Percentiles rank a stretch among this genome's conserved stretches.
phyloP scores from a whole-genome alignment of 257 asterid species.

The Nicotiana knightiana region DNA sequence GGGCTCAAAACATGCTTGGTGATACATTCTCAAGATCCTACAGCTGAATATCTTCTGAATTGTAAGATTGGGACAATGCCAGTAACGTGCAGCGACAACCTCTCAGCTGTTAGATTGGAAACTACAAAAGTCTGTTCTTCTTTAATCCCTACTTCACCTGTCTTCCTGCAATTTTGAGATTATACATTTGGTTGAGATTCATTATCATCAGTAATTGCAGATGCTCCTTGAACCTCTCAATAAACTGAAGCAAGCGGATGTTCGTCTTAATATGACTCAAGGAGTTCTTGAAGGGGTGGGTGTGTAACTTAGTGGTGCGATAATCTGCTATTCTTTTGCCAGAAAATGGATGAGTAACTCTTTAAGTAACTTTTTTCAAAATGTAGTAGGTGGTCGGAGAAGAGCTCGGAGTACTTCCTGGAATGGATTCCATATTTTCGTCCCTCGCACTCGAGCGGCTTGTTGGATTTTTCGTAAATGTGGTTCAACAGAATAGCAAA shows the following conservation, averaged over 20 bases:
- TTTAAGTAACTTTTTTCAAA: constrained; percentile 16
- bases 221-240: constrained; percentile 92
- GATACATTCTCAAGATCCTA: constrained; percentile 86
- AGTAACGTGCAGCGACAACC: constrained; percentile 43
- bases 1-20: constrained; percentile 85
- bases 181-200: constrained; percentile 3
- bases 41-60: constrained; percentile 68
- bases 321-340: neutral
- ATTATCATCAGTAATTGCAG: constrained; percentile 34
- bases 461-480: constrained; percentile 40
- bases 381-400: constrained; percentile 77
- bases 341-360: neutral
- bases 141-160: constrained; percentile 1
- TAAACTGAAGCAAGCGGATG: constrained; percentile 84
- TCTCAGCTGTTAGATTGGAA: constrained; percentile 77
- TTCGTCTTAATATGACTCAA: constrained; percentile 81
- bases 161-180: constrained; percentile 12
- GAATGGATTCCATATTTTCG: constrained; percentile 94
- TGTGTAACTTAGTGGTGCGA: constrained; percentile 26
- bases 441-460: constrained; percentile 64
- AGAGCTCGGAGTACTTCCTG: constrained; percentile 97
- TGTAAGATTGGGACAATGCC: constrained; percentile 79
- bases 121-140: constrained; percentile 64
- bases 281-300: constrained; percentile 99
- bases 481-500: constrained; percentile 26